A percentile compares a stretch with the other conserved stretches of the same genome.
These are phyloP conservation scores for Fusarium buxicola DNA, from an alignment of 2,329 filamentous ascomycete species.

Conservation along the genomic window DNA sequence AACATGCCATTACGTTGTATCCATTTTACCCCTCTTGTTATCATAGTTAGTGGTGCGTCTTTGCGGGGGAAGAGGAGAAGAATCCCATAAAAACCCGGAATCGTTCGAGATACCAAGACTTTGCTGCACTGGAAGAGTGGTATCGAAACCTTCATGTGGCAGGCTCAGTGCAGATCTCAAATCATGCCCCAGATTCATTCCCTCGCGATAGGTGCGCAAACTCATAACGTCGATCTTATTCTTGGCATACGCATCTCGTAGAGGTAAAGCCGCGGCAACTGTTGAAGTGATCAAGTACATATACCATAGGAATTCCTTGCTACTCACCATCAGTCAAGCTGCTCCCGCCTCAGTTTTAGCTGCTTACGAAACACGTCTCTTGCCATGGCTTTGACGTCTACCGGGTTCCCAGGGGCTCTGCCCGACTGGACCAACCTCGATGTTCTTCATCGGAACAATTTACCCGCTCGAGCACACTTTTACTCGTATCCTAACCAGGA, in stretches of 20 bases:
- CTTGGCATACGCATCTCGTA: conserved; percentile 11
- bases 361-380: not conserved
- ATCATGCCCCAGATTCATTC: not conserved
- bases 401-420: conserved; percentile 15
- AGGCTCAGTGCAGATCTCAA: conserved; percentile 11
- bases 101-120: conserved; percentile 1
- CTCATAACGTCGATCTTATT: conserved; percentile 1
- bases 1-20: not conserved
- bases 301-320: not conserved
- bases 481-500: conserved; percentile 20
- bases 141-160: not conserved
- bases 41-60: not conserved
- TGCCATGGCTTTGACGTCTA: conserved; percentile 7
- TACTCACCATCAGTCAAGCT: not conserved
- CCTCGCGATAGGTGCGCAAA: conserved; percentile 28
- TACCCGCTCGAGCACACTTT: conserved; percentile 28
- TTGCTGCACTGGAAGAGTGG: not conserved
- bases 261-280: conserved; percentile 1
- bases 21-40: not conserved
- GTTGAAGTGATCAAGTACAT: not conserved
- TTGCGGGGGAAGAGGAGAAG: conserved; percentile 15
- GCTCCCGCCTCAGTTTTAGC: not conserved
- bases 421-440: conserved; percentile 19
- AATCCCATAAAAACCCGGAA: not conserved
- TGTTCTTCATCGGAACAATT: conserved; percentile 12